A percentile compares a stretch with the other conserved stretches of the same genome.
These are phyloP conservation scores for Hemerocallis citrina DNA, from an alignment of 106 monocot genomes.

Conservation along the genomic window DNA sequence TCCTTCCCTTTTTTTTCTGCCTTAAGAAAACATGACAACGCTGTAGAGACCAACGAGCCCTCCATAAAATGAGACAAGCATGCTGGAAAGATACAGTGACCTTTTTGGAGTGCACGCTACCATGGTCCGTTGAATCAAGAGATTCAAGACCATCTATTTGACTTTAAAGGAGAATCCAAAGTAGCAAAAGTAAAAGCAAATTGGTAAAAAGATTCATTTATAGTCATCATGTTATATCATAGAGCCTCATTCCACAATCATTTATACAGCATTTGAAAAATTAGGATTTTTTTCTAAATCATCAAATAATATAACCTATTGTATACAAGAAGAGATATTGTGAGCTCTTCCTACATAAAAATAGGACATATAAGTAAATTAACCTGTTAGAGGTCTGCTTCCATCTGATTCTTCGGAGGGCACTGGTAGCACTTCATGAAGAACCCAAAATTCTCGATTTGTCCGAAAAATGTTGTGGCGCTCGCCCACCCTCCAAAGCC, in stretches of 20 bases:
- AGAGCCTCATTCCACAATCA: not conserved
- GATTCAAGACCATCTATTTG: not conserved
- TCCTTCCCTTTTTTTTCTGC: too few species aligned
- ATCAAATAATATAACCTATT: not conserved
- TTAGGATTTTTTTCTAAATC: not conserved
- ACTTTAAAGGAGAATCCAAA: constrained; percentile 10
- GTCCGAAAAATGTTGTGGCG: not conserved
- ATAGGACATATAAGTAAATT: too few species aligned
- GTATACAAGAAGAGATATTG: not conserved
- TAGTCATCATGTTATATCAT: not conserved
- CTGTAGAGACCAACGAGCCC: not conserved
- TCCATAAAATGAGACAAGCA: not conserved
- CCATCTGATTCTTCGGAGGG: not conserved
- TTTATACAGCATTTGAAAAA: not conserved
- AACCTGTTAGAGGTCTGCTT: not conserved
- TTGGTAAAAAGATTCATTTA: not conserved
- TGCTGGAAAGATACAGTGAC: not conserved
- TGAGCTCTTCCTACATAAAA: too few species aligned
- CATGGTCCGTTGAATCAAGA: not conserved
- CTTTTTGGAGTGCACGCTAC: not conserved
- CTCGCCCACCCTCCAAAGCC: too few species aligned
- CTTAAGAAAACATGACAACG: constrained; percentile 1
- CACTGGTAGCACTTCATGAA: not conserved
- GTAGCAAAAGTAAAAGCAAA: not conserved
- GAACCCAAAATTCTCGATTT: not conserved